Percentiles rank a stretch among this genome's conserved stretches.
phyloP scores from a whole-genome alignment of 2,329 filamentous ascomycete genomes.

The Cyphellophora attinorum region DNA sequence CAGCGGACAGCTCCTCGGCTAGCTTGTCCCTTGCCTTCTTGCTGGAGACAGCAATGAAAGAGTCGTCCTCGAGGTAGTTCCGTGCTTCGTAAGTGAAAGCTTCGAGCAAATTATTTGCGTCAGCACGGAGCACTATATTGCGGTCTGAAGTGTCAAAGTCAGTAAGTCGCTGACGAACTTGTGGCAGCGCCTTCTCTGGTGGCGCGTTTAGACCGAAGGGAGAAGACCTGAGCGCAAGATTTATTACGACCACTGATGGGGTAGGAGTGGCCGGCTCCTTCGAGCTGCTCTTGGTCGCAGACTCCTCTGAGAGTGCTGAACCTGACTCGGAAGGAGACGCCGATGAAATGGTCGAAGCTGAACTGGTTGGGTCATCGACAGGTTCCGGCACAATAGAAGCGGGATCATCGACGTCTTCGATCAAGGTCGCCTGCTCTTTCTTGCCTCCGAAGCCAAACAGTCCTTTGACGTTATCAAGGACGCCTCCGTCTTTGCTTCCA shows the following conservation, averaged over 20 bases:
- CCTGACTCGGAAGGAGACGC: constrained; percentile 31
- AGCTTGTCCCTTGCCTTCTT: constrained; percentile 57
- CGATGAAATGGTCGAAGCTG: constrained; percentile 22
- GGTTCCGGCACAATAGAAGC: constrained; percentile 15
- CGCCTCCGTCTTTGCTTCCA: constrained; percentile 60
- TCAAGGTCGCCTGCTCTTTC: constrained; percentile 68
- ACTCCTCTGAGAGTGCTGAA: constrained; percentile 27
- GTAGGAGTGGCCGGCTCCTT: constrained; percentile 34
- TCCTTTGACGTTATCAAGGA: constrained; percentile 92
- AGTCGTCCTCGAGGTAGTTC: constrained; percentile 68
- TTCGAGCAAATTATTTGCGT: constrained; percentile 87
- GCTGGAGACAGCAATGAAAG: constrained; percentile 64
- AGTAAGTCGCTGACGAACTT: constrained; percentile 62
- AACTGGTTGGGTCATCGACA: constrained; percentile 17
- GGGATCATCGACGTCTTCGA: constrained; percentile 41
- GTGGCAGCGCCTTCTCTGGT: constrained; percentile 27
- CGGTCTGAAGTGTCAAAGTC: constrained; percentile 82
- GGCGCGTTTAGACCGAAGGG: constrained; percentile 31
- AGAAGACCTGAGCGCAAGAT: constrained; percentile 40
- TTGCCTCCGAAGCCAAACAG: constrained; percentile 89
- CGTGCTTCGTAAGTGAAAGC: constrained; percentile 81
- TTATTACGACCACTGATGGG: constrained; percentile 41
- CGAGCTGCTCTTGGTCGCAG: constrained; percentile 35
- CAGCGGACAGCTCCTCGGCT: constrained; percentile 55
- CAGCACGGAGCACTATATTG: constrained; percentile 66